Base-by-base conservation (phyloP, 192 early-diverging fungal species). In the Coemansia sp. region DNA sequence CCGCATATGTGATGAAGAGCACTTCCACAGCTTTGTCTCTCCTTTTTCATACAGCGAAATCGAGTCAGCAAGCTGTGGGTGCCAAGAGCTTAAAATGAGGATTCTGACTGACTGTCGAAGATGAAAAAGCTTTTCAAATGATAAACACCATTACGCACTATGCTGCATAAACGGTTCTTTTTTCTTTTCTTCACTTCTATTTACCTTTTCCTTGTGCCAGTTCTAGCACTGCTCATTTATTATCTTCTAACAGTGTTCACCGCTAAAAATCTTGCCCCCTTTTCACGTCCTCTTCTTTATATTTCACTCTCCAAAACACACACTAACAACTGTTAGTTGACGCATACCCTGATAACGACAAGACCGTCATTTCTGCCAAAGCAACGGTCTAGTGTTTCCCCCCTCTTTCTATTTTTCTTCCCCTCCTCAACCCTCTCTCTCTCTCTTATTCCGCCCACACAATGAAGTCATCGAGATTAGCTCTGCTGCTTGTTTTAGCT, bases 401-500 rank as follows among this genome's bases (percentile, higher is more conserved):
- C 32, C 32, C 32, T 32, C 32, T 4, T 4, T 32, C 32, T 32
- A 4, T 19, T 5, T 56, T 56, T 10, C 1, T 26, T 56, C n/a
- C 22, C 21, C 19, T 26, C 22, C 54, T 56, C 54, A 19, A 19
- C 21, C 22, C 16, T 18, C 18, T 37, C 22, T 63, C 11, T 8
- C 8, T 43, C 37, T 51, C n/a, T 48, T 41, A 55, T 47, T 67
- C 36, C 41, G 22, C 60, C 39, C 49, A 22, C n/a, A 67, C 15
- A 19, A 67, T 67, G 66, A 58, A 47, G n/a, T 26, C 43, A 60
- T 55, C 66, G 18, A 18, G 56, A 8, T 22, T 57, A 21, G 39
- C 47, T 4, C 32, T 32, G n/a, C 4, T 49, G 37, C 45, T 15
- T 9, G 26, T 39, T 10, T 51, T 51, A 40, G 66, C 43, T 6